Base-by-base conservation (phyloP, 495 filamentous ascomycete genomes). In the Paragyromitra xinjiangensis region DNA sequence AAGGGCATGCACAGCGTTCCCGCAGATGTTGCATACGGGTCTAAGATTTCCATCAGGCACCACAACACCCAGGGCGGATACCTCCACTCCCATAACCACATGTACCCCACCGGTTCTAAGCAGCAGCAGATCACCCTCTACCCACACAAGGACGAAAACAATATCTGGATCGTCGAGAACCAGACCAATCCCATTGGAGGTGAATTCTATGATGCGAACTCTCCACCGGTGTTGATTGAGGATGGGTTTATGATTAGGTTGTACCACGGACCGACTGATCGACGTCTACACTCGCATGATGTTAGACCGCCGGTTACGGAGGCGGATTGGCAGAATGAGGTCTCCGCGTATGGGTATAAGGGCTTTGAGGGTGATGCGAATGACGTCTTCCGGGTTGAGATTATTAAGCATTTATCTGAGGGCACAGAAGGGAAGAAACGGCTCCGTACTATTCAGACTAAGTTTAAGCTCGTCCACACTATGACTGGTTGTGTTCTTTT, bases 101-200 rank as follows among this genome's bases (percentile, higher is more conserved):
- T 99, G 95, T 99, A 98, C 83, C 95, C 95, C 12, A 92, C 90
- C 6, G 95, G 95, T 75, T 97, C 93, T 86, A 97, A 98, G 86
- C 95, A 99, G 83, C 95, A 99, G 84, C 95, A 99, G 83, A 93
- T 99, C 79, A 99, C 95, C 1, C 90, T 99, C 7, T 99, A 99
- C 80, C 95, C 95, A 9, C 95, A 99, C 86, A 99, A 98, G 87
- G 95, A 99, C 81, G 95, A 97, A 80, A 99, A 99, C 87, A 99
- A 99, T 83, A 76, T 95, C 42, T 99, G 92, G 89, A 81, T 98
- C 37, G 79, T 97, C 63, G 95, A 99, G 85, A 99, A 99, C 83
- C 91, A 94, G 85, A 99, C 96, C 8, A 93, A 97, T 82, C 95
- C 95, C 8, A 86, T 94, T 19, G 92, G 90, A 72, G 85, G 88